Percentiles rank a stretch among this genome's conserved stretches.
These are phyloP conservation scores for Coccinonectria pachysandricola DNA, from an alignment of 2,329 filamentous ascomycete genomes.

Conservation along the genomic window DNA sequence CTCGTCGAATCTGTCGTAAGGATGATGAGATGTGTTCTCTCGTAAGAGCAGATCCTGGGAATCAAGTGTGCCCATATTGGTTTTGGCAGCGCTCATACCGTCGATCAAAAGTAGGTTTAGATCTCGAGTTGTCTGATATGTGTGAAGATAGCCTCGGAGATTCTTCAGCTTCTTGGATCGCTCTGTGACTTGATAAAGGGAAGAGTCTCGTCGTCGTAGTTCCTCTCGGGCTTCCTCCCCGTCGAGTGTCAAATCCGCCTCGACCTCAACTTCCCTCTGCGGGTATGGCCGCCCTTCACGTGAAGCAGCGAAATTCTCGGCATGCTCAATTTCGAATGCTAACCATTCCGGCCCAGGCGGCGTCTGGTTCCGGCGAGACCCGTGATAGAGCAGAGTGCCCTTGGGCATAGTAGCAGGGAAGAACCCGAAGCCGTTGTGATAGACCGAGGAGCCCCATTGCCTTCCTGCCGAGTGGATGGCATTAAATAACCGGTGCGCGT, in stretches of 20 bases:
- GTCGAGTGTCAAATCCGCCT: too few species aligned
- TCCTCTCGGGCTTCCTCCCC: too few species aligned
- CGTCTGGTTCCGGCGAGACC: constrained; percentile 33
- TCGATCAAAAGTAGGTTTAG: constrained; percentile 59
- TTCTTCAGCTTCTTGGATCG: constrained; percentile 3
- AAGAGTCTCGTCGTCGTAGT: too few species aligned
- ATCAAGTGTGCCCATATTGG: constrained; percentile 54
- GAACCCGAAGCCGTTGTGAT: constrained; percentile 68
- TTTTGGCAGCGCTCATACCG: constrained; percentile 59
- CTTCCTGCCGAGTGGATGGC: constrained; percentile 60
- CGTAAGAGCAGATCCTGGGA: constrained; percentile 53
- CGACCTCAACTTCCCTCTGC: too few species aligned
- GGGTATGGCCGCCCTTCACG: too few species aligned
- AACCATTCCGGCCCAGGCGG: constrained; percentile 56
- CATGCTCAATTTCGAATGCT: constrained; percentile 68
- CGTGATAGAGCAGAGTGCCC: constrained; percentile 60
- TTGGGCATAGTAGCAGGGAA: constrained; percentile 55
- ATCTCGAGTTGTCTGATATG: constrained; percentile 47
- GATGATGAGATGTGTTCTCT: constrained; percentile 19
- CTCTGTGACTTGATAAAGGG: too few species aligned
- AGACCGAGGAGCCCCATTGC: constrained; percentile 62
- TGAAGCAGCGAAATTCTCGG: constrained; percentile 56
- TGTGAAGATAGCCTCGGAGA: constrained; percentile 53
- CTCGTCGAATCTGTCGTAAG: constrained; percentile 30
- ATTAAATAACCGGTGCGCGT: constrained; percentile 62